Percentiles rank a stretch among this genome's conserved stretches.
Conservation (phyloP, 2,329 filamentous ascomycete species). For the Xylaria sp. region DNA sequence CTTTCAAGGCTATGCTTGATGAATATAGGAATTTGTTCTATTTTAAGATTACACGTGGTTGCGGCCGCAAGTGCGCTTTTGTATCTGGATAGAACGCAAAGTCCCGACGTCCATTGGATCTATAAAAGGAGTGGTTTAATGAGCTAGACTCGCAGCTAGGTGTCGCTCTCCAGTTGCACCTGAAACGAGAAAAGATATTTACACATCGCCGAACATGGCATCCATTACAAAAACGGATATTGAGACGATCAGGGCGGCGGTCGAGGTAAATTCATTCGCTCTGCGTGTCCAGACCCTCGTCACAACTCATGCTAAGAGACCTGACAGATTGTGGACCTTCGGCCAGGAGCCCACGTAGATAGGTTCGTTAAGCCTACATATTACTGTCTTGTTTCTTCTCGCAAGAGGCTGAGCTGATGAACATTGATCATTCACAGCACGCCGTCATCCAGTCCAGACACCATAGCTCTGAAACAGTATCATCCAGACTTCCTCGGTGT, state of each 20-base stretch:
- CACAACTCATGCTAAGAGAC: constrained; percentile 1
- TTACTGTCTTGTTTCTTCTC: not conserved
- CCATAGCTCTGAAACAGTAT: constrained; percentile 42
- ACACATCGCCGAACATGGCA: constrained; percentile 11
- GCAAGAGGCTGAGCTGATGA: not conserved
- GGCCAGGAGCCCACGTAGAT: constrained; percentile 1
- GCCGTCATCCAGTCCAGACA: constrained; percentile 4
- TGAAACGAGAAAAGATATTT: not conserved
- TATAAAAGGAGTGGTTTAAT: not conserved
- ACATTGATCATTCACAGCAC: constrained; percentile 5
- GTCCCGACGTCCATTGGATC: not conserved
- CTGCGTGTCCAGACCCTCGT: not conserved
- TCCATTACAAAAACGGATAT: constrained; percentile 14
- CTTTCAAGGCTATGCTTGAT: not conserved
- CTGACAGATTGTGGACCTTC: constrained; percentile 7
- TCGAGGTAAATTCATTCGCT: constrained; percentile 7
- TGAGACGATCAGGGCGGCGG: not conserved
- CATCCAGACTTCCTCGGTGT: constrained; percentile 40
- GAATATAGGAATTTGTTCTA: not conserved
- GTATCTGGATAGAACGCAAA: not conserved
- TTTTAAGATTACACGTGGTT: not conserved
- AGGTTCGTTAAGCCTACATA: constrained; percentile 1
- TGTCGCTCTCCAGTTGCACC: not conserved
- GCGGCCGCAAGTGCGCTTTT: no score
- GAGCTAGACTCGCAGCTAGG: not conserved